A percentile compares a stretch with the other conserved stretches of the same genome.
phyloP scores from a whole-genome alignment of 768 basidiomycete genomes.

The Serpula lacrymans region DNA sequence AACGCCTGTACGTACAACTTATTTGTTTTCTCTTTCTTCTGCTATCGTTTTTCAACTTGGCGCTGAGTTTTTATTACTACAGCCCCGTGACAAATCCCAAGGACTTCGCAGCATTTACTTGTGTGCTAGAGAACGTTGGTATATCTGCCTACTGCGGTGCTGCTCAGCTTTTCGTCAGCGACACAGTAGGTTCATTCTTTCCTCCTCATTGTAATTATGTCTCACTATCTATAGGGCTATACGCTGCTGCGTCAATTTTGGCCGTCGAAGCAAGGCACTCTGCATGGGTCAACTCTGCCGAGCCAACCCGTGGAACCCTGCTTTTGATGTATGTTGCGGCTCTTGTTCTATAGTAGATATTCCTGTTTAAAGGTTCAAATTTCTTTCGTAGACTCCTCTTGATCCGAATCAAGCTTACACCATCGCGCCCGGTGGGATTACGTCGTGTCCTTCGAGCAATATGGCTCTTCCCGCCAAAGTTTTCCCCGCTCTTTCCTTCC shows the following conservation, averaged over 20 bases:
- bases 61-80: conserved; percentile 1
- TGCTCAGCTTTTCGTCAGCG: conserved; percentile 34
- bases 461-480: conserved; percentile 42
- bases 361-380: conserved; percentile 5
- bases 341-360: not conserved
- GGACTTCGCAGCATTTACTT: conserved; percentile 41
- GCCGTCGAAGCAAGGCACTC: conserved; percentile 50
- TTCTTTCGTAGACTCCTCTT: conserved; percentile 28
- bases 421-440: conserved; percentile 41
- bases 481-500: conserved; percentile 39
- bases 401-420: conserved; percentile 42
- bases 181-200: conserved; percentile 17
- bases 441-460: conserved; percentile 44
- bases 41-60: not conserved
- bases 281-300: conserved; percentile 43
- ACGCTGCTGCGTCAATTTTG: conserved; percentile 56
- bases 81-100: conserved; percentile 39
- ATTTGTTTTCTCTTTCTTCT: no score
- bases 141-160: conserved; percentile 58
- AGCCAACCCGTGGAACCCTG: conserved; percentile 39
- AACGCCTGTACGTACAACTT: conserved; percentile 37
- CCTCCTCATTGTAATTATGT: no score
- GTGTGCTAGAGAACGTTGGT: conserved; percentile 49
- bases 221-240: no score
- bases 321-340: conserved; percentile 37